A percentile compares a stretch with the other conserved stretches of the same genome.
These are phyloP conservation scores for Pholiota conissans DNA, from an alignment of 768 basidiomycete genomes.

Conservation along the genomic window DNA sequence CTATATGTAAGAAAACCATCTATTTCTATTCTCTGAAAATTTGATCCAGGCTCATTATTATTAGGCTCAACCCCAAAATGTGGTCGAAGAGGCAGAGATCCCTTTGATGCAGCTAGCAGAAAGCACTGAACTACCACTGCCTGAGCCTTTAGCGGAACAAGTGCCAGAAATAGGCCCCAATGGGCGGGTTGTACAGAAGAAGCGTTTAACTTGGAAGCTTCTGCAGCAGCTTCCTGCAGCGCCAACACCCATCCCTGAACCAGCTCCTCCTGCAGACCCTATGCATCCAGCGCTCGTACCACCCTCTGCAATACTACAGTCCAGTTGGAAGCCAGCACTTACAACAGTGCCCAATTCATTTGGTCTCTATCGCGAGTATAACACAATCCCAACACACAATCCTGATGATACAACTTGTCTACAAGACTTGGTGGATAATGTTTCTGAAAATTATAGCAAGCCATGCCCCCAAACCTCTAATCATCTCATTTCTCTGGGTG, in stretches of 20 bases:
- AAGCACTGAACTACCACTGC: too few species aligned
- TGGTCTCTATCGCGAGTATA: constrained; percentile 13
- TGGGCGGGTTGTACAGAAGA: background rate
- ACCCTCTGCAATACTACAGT: background rate
- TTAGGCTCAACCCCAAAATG: too few species aligned
- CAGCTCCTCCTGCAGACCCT: background rate
- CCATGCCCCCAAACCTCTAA: background rate
- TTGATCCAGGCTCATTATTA: background rate
- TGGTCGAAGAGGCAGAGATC: too few species aligned
- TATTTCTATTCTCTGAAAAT: background rate
- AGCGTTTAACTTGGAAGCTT: background rate
- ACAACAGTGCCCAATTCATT: constrained; percentile 10
- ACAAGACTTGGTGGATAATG: background rate
- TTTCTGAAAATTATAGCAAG: too few species aligned
- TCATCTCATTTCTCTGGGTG: background rate
- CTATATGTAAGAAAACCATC: too few species aligned
- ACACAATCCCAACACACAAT: constrained; percentile 11
- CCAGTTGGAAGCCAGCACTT: background rate
- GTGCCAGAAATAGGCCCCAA: background rate
- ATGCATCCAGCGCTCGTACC: background rate
- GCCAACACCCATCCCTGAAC: background rate
- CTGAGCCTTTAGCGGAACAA: too few species aligned
- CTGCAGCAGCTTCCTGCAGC: background rate
- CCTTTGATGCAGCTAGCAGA: background rate
- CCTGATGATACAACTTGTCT: constrained; percentile 8